phyloP scores from a whole-genome alignment of 2,329 filamentous ascomycete species.

The Blastomyces percursus region DNA sequence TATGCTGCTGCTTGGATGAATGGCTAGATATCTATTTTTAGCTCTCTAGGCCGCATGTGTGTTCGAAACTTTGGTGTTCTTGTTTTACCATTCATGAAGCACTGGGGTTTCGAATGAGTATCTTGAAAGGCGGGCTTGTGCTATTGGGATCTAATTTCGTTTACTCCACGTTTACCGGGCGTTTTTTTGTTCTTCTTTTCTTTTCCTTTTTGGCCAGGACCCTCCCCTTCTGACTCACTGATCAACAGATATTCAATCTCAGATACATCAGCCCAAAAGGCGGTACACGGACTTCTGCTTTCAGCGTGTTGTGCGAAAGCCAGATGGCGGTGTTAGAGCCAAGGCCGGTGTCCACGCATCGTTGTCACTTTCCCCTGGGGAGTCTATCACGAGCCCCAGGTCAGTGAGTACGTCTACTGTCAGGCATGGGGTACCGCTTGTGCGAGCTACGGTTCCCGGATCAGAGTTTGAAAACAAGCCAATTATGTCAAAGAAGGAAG shows the following conservation, averaged over 20 bases:
- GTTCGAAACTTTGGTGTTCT: background rate
- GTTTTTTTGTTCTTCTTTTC: background rate
- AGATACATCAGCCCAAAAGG: constrained; percentile 35
- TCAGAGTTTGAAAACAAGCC: constrained; percentile 28
- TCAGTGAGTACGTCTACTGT: constrained; percentile 8
- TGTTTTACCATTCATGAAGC: background rate
- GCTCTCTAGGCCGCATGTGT: background rate
- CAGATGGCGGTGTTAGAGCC: constrained; percentile 13
- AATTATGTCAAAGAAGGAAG: constrained; percentile 4
- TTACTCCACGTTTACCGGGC: background rate
- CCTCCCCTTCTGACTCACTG: constrained; percentile 3
- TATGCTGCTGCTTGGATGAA: background rate
- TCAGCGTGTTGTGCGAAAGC: constrained; percentile 29
- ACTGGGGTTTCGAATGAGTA: background rate
- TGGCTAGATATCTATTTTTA: background rate
- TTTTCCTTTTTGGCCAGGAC: background rate
- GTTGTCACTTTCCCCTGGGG: background rate
- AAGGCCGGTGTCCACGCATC: constrained; percentile 11
- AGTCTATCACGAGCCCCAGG: background rate
- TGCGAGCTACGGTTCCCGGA: constrained; percentile 34
- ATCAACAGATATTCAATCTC: constrained; percentile 34
- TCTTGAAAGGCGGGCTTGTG: background rate
- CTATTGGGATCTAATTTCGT: background rate
- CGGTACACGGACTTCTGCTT: constrained; percentile 41
- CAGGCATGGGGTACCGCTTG: constrained; percentile 26